Percentiles rank a stretch among this genome's conserved stretches.
Conservation (phyloP, 2,329 filamentous ascomycete genomes). For the Xylaria sp. region DNA sequence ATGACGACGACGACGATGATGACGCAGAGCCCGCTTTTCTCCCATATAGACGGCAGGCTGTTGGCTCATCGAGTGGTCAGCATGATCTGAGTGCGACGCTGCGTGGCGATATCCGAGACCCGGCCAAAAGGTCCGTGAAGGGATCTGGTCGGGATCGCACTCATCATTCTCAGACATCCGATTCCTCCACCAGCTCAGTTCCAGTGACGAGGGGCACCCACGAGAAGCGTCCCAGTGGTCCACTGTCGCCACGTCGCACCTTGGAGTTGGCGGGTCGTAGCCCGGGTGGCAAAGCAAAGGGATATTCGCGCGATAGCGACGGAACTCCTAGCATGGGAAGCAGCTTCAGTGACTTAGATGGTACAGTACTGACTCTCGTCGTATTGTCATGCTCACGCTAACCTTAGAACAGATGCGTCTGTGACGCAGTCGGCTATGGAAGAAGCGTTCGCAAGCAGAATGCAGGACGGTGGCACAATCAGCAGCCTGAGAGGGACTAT, state of each 20-base stretch:
- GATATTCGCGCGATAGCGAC: conserved; percentile 71
- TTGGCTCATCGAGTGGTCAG: conserved; percentile 43
- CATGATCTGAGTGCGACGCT: conserved; percentile 66
- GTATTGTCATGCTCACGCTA: conserved; percentile 28
- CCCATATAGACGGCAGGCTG: conserved; percentile 54
- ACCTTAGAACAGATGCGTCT: conserved; percentile 71
- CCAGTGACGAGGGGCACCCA: conserved; percentile 50
- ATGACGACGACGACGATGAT: conserved; percentile 64
- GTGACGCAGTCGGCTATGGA: conserved; percentile 84
- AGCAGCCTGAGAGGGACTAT: conserved; percentile 75
- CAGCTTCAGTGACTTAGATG: conserved; percentile 87
- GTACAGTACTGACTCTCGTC: conserved; percentile 54
- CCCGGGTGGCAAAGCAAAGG: conserved; percentile 62
- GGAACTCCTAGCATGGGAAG: conserved; percentile 84
- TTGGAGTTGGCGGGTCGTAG: conserved; percentile 68
- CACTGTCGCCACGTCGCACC: conserved; percentile 68
- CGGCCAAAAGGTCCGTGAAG: conserved; percentile 49
- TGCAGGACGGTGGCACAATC: conserved; percentile 69
- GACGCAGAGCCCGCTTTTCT: conserved; percentile 68
- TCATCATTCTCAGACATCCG: conserved; percentile 67
- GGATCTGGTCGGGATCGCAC: conserved; percentile 50
- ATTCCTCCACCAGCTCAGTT: conserved; percentile 70
- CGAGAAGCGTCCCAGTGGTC: conserved; percentile 55
- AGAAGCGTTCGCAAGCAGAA: conserved; percentile 79
- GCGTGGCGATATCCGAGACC: conserved; percentile 57